A percentile compares a stretch with the other conserved stretches of the same genome.
These are phyloP conservation scores for Pittosporum tobira DNA, from an alignment of 129 eudicot species.

Conservation along the genomic window DNA sequence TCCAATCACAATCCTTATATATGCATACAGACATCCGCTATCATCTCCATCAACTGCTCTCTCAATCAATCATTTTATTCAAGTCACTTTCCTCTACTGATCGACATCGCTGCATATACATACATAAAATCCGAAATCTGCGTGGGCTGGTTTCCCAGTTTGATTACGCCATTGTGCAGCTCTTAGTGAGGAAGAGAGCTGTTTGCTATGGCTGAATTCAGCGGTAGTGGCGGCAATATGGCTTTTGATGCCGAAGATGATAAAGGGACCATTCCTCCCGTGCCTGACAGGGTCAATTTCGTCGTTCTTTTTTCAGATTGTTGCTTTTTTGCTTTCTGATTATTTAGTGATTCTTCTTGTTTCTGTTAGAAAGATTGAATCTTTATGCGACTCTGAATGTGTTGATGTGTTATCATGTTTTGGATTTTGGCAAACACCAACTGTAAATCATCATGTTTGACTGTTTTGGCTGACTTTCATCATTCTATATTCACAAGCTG, in stretches of 20 bases:
- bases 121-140: constrained; percentile 1
- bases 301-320: neutral
- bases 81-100: neutral
- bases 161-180: constrained; percentile 26
- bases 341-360: neutral
- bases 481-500: too few relatives aligned
- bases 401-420: neutral
- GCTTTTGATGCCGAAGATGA: constrained; percentile 41
- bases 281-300: constrained; percentile 61
- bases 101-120: neutral
- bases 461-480: too few relatives aligned
- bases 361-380: neutral
- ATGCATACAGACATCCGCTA: too few relatives aligned
- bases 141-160: constrained; percentile 35
- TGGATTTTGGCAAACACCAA: neutral
- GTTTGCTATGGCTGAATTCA: constrained; percentile 81
- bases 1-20: too few relatives aligned
- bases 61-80: too few relatives aligned
- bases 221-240: constrained; percentile 48
- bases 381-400: neutral
- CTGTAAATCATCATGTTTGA: neutral
- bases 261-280: constrained; percentile 54
- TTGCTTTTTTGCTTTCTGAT: neutral
- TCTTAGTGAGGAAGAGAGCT: constrained; percentile 21
- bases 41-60: too few relatives aligned